Evolutionary conservation across 306 rosid species (phyloP), one percentile per base, ranked within the genome.

Genomic region (Ziziphus jujuba): DNA sequence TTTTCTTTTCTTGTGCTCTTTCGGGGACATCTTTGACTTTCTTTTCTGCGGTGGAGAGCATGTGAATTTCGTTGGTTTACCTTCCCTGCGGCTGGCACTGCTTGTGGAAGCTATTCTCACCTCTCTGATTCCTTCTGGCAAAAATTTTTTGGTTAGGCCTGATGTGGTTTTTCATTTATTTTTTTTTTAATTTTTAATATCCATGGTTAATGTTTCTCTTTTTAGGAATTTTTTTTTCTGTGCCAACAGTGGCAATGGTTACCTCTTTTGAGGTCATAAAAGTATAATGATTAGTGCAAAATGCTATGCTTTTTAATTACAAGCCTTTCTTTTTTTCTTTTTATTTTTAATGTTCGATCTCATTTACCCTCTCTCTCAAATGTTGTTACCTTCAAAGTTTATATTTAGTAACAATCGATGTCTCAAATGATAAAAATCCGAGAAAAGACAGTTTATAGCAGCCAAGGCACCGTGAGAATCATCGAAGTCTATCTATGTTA

Each of bases 81-180:
- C 59, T 74, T 67, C 69, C 58, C 20, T 56, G 69, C 58, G 2
- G 69, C 69, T 9, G 63, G 23, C 70, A 47, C 74, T 67, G 73
- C 73, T 66, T 52, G 69, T 54, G 79, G 69, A 67, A 67, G 79
- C 65, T 56, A 65, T 54, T 34, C 35, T 69, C 16, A 69, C 70
- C 66, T 36, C 54, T 69, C 65, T 34, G 49, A 33, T 62, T 43
- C 70, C 65, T 58, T 45, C 33, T 55, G 55, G 75, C 66, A 36
- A 34, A 5, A 55, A 25, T 67, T 53, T 56, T 68, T 56, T 33
- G 28, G 61, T 52, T 69, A 72, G 80, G 71, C 71, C 67, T 36
- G 43, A 63, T 75, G 63, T 75, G 59, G 67, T 68, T 28, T 63
- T 71, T 49, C 4, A n/a, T 50, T 66, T 66, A 25, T 65, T 10